phyloP scores from a whole-genome alignment of 106 monocot genomes.

The Dendrobium nobile region DNA sequence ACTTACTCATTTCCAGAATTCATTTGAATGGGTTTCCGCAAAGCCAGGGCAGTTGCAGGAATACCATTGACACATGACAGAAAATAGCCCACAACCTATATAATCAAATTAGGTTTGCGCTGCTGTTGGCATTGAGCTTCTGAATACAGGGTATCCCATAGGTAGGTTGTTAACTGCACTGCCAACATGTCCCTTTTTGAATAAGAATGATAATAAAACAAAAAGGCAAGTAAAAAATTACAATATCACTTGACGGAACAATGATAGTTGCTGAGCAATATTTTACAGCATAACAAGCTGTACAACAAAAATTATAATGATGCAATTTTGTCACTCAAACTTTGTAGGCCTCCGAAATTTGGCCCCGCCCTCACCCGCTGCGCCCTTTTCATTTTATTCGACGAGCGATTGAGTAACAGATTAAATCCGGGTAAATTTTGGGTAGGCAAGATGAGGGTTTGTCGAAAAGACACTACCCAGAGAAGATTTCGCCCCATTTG shows the following conservation, averaged over 20 bases:
- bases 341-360: too few species aligned
- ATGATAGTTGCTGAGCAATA: not conserved
- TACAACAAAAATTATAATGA: too few species aligned
- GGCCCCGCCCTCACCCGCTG: too few species aligned
- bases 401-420: too few species aligned
- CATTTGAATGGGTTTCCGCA: constrained; percentile 53
- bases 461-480: too few species aligned
- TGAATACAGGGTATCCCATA: constrained; percentile 85
- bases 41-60: constrained; percentile 63
- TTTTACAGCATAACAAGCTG: not conserved
- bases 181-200: constrained; percentile 49
- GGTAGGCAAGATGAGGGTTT: too few species aligned
- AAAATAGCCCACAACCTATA: constrained; percentile 38
- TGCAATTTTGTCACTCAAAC: too few species aligned
- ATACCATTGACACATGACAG: constrained; percentile 88
- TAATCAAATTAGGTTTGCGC: constrained; percentile 72
- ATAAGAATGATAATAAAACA: constrained; percentile 28
- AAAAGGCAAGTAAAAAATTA: not conserved
- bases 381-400: too few species aligned
- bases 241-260: not conserved
- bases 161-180: constrained; percentile 82
- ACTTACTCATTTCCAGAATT: constrained; percentile 73
- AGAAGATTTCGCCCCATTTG: too few species aligned
- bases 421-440: too few species aligned
- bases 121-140: constrained; percentile 55